Base-by-base conservation (phyloP, 2,329 filamentous ascomycete genomes). In the Cercospora sojina region DNA sequence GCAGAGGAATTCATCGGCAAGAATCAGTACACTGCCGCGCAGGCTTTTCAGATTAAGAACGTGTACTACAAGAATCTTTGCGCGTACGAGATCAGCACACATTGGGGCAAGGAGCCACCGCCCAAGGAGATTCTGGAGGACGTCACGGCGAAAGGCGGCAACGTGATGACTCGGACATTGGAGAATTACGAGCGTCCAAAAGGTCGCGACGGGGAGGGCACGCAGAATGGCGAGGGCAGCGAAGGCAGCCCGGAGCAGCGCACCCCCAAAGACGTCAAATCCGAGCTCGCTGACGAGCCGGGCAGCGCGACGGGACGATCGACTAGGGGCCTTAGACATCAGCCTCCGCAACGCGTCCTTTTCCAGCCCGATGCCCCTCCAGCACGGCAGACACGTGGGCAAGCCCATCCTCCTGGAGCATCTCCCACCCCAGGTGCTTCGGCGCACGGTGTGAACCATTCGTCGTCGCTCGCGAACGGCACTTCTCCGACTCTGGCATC, bases 51-150 rank as follows among this genome's bases (percentile, higher is more conserved):
- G 66, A 83, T 96, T 64, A 97, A 97, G 81, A 90, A 91, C 64
- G 88, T 91, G 69, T 97, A 95, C 81, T 96, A 96, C 83, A 93
- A 92, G 78, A 92, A 94, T 74, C 85, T 97, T 38, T 84, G 82
- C 12, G 92, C 93, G 1, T 97, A 91, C 79, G 93, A 96, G 79
- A 95, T 96, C 74, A 87, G 87, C 56, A 90, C 88, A 10, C 81
- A 93, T 49, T 90, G 93, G 80, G 86, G 88, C 62, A 88, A 90
- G 78, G 91, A 93, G 69, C 93, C 93, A 0, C 93, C 93, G 16
- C 92, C 92, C 5, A 92, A 91, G 72, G 91, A 96, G 73, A 96
- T 96, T 57, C 83, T 97, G 35, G 93, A 97, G 78, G 88, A 93
- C 65, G 77, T 86, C 29, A 85, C 92, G 7, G 93, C 92, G 7